Evolutionary conservation across 768 basidiomycete genomes (phyloP).

Genomic region (Aureoboletus auriporus): DNA sequence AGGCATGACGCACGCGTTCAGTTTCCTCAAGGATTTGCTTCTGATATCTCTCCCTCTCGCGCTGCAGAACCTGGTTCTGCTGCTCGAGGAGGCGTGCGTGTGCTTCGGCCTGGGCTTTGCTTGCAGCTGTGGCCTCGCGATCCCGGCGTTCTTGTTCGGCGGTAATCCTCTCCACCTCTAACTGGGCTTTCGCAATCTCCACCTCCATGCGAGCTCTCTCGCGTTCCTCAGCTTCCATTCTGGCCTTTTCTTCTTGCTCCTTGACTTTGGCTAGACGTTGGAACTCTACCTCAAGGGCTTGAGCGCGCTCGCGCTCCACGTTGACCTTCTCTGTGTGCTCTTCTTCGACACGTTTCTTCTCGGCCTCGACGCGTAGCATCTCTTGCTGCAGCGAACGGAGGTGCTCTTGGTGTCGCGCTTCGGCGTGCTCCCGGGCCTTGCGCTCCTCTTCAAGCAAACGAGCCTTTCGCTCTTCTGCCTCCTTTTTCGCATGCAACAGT

Average conservation of each 20-base stretch:
- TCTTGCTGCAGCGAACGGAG: constrained; percentile 25
- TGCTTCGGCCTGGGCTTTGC: constrained; percentile 25
- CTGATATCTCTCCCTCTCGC: constrained; percentile 24
- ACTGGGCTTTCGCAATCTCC: constrained; percentile 25
- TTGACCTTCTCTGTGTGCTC: constrained; percentile 26
- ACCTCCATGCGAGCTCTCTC: constrained; percentile 27
- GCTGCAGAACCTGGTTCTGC: constrained; percentile 18
- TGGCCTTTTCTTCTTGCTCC: constrained; percentile 25
- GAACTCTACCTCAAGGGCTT: constrained; percentile 27
- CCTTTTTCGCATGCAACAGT: constrained; percentile 21
- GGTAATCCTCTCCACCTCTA: constrained; percentile 21
- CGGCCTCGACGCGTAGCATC: constrained; percentile 23
- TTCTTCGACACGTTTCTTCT: constrained; percentile 15
- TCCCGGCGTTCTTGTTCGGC: constrained; percentile 25
- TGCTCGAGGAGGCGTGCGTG: constrained; percentile 21
- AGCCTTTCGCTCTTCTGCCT: constrained; percentile 27
- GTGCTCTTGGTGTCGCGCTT: constrained; percentile 28
- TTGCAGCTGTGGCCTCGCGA: constrained; percentile 19
- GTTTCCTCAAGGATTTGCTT: constrained; percentile 23
- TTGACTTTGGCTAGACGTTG: constrained; percentile 21
- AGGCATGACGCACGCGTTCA: constrained; percentile 19
- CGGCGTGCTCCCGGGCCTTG: constrained; percentile 22
- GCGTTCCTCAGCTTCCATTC: constrained; percentile 21
- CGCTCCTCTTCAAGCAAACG: constrained; percentile 31
- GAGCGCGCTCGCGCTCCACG: constrained; percentile 27